Evolutionary conservation across 352 stramenopile species (phyloP), one percentile per base, ranked within the genome.

Genomic region (Phytophthora hibernalis): DNA sequence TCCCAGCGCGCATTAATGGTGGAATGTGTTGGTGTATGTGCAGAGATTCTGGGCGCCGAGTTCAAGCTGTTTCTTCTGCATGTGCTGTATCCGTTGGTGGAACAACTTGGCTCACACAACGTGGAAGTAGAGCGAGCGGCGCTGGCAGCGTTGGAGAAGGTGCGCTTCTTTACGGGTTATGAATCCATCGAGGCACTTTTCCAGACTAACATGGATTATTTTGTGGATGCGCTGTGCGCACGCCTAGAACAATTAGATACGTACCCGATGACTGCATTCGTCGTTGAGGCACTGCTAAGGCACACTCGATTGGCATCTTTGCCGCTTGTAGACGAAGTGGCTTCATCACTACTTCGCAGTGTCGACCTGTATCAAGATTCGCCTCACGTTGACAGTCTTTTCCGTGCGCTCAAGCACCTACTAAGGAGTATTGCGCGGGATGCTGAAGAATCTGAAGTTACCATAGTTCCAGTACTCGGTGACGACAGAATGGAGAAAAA

Each of bases 191-290:
- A 91, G 43, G 70, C 66, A 18, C 74, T 95, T 40, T 90, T 95
- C 21, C 77, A 90, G 49, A 65, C 67, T 52, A 96, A 95, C 50
- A 95, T 95, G 85, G 89, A 96, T 66, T 96, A 96, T 61, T 93
- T 96, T 57, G 83, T 95, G 18, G 89, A 96, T 66, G 74, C 87
- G 1, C 67, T 96, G 49, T 91, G 82, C 45, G 71, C 74, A 31
- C 85, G 87, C 12, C 79, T 96, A 13, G 75, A 87, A 35, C 80
- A 92, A 44, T 54, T 96, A 47, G 83, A 93, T 24, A 30, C 45
- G 35, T 94, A 89, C 26, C 87, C 87, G 26, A 76, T 85, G 58
- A 92, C 89, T 21, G 83, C 83, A 8, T 81, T 81, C n/a, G 89
- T 95, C 12, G 79, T 95, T 26, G 81, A 96, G 52, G 84, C 74